Evolutionary conservation across 352 stramenopile species (phyloP).

Genomic region (Phytopythium ostracodes): DNA sequence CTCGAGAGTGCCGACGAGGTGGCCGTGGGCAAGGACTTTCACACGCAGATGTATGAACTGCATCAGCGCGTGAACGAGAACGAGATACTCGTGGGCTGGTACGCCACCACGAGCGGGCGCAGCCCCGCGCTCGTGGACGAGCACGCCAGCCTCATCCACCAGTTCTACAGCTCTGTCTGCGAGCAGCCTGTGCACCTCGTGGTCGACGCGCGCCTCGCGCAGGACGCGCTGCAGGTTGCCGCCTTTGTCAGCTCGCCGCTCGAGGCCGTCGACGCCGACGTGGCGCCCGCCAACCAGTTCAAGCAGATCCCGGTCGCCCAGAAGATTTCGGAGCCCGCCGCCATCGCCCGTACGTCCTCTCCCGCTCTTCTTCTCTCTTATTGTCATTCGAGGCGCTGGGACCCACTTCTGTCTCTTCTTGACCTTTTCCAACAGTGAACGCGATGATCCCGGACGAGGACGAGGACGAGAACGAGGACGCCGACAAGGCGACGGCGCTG

Average conservation of each 20-base stretch:
- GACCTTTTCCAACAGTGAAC: slow-evolving; percentile 35
- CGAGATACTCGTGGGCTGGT: slow-evolving; percentile 97
- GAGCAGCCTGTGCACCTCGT: slow-evolving; percentile 93
- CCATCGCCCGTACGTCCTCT: slow-evolving; percentile 86
- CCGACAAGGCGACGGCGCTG: slow-evolving; percentile 23
- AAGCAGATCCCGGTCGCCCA: slow-evolving; percentile 92
- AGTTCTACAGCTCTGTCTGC: slow-evolving; percentile 96
- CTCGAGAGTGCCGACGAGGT: slow-evolving; percentile 95
- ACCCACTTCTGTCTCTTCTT: neutral
- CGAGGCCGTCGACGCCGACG: slow-evolving; percentile 74
- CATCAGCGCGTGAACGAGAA: slow-evolving; percentile 92
- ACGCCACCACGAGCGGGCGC: slow-evolving; percentile 51
- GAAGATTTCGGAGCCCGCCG: slow-evolving; percentile 90
- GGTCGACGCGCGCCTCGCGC: slow-evolving; percentile 88
- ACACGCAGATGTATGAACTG: slow-evolving; percentile 96
- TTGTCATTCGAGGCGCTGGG: no score
- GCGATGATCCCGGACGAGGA: slow-evolving; percentile 61
- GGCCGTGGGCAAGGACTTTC: slow-evolving; percentile 97
- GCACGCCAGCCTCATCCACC: slow-evolving; percentile 96
- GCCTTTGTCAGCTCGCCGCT: slow-evolving; percentile 91
- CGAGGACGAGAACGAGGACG: slow-evolving; percentile 43
- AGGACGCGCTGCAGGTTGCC: slow-evolving; percentile 84
- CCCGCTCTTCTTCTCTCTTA: no score
- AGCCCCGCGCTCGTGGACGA: slow-evolving; percentile 83
- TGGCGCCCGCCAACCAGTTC: slow-evolving; percentile 90